Percentiles rank a stretch among this genome's conserved stretches.
phyloP scores from a whole-genome alignment of 192 early-diverging fungal genomes.

The Allomyces macrogynus region DNA sequence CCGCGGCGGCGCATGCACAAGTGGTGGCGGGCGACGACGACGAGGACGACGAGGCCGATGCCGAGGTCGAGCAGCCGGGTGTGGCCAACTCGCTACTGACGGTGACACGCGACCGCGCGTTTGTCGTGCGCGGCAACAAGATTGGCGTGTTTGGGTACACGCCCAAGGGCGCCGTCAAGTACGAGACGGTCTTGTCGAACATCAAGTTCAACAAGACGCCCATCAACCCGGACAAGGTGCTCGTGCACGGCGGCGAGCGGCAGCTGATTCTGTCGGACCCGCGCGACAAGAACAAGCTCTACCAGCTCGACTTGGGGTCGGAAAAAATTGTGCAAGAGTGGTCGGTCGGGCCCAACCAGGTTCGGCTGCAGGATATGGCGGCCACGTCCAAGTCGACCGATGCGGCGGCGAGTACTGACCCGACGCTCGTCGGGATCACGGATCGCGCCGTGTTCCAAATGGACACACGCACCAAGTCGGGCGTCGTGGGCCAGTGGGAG shows the following conservation, averaged over 20 bases:
- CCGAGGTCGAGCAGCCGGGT: slow-evolving; percentile 6
- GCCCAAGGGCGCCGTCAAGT: slow-evolving; percentile 48
- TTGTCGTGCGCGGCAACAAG: slow-evolving; percentile 68
- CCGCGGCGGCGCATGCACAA: slow-evolving; percentile 11
- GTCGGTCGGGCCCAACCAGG: slow-evolving; percentile 48
- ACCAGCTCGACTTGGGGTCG: slow-evolving; percentile 74
- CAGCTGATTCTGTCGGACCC: slow-evolving; percentile 55
- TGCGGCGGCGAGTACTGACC: slow-evolving; percentile 30
- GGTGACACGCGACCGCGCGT: slow-evolving; percentile 67
- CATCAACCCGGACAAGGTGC: slow-evolving; percentile 52
- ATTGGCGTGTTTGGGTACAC: slow-evolving; percentile 78
- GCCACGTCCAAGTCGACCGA: slow-evolving; percentile 60
- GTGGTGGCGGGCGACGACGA: slow-evolving; percentile 30
- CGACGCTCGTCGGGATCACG: slow-evolving; percentile 64
- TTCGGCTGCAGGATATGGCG: slow-evolving; percentile 42
- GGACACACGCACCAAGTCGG: slow-evolving; percentile 60
- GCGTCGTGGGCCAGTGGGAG: slow-evolving; percentile 32
- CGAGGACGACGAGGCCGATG: slow-evolving; percentile 15
- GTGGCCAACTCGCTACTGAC: slow-evolving; percentile 57
- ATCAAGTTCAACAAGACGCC: slow-evolving; percentile 32
- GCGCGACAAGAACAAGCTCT: slow-evolving; percentile 46
- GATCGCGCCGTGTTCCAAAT: slow-evolving; percentile 67
- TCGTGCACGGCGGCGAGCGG: slow-evolving; percentile 75
- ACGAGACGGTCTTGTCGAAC: slow-evolving; percentile 59
- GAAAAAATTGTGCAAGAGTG: slow-evolving; percentile 90